Evolutionary conservation across 192 early-diverging fungal species (phyloP).

Genomic region (Backusella westeae): DNA sequence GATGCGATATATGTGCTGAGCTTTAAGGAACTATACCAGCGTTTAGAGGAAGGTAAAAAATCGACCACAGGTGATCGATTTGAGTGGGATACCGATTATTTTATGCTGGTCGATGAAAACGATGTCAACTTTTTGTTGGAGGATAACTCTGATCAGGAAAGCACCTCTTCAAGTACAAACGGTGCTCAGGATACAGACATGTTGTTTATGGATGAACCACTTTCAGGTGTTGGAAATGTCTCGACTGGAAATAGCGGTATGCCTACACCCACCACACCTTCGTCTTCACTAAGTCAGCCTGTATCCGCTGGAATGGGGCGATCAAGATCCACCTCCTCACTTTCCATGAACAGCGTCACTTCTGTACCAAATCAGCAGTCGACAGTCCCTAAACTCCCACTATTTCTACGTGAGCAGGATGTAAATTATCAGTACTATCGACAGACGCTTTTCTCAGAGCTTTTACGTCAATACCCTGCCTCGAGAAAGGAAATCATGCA

Average conservation of each 20-base stretch:
- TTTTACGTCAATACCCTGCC: constrained; percentile 57
- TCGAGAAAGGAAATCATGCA: constrained; percentile 53
- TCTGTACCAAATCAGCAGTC: background rate
- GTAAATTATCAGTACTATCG: constrained; percentile 59
- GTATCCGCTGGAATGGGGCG: constrained; percentile 14
- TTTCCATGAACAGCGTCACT: constrained; percentile 10
- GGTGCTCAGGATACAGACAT: constrained; percentile 27
- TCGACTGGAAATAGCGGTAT: background rate
- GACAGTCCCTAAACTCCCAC: constrained; percentile 37
- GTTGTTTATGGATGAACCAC: constrained; percentile 34
- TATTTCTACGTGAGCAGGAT: constrained; percentile 56
- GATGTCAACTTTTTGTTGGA: constrained; percentile 57
- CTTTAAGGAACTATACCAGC: constrained; percentile 47
- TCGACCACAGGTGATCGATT: constrained; percentile 36
- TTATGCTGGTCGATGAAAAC: constrained; percentile 53
- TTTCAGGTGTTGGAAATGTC: background rate
- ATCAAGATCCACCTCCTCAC: constrained; percentile 24
- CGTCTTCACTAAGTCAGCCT: background rate
- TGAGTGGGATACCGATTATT: constrained; percentile 58
- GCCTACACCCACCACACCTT: constrained; percentile 7
- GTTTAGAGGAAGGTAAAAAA: constrained; percentile 30
- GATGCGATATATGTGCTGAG: constrained; percentile 43
- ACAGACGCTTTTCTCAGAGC: constrained; percentile 48
- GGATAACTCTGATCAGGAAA: constrained; percentile 6
- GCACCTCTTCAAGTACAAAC: constrained; percentile 11